A percentile compares a stretch with the other conserved stretches of the same genome.
These are phyloP conservation scores for Forsythia viridissima DNA, from an alignment of 257 asterid species.

Conservation along the genomic window DNA sequence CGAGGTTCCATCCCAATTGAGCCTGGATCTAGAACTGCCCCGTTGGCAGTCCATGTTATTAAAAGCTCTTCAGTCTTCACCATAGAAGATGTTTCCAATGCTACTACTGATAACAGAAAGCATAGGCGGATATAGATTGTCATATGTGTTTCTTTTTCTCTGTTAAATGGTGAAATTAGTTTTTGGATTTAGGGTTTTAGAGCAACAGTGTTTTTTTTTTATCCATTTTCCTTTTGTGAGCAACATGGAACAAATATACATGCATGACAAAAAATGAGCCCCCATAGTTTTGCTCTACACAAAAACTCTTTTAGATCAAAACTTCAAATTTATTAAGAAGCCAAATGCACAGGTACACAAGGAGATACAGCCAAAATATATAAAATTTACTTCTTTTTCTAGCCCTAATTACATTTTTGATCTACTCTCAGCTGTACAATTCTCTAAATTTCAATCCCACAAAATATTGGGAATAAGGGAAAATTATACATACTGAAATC, in stretches of 20 bases:
- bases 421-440: conserved; percentile 59
- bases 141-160: too few relatives aligned
- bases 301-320: background rate
- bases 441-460: conserved; percentile 42
- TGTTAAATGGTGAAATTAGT: too few relatives aligned
- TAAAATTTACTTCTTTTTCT: conserved; percentile 42
- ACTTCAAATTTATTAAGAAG: conserved; percentile 12
- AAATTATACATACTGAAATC: conserved; percentile 13
- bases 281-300: background rate
- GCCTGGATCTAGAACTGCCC: too few relatives aligned
- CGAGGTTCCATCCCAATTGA: too few relatives aligned
- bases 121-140: too few relatives aligned
- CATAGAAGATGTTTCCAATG: too few relatives aligned
- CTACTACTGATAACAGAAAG: too few relatives aligned
- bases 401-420: conserved; percentile 33
- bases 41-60: too few relatives aligned
- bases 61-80: too few relatives aligned
- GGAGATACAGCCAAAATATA: conserved; percentile 19
- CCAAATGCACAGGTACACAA: conserved; percentile 24
- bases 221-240: too few relatives aligned
- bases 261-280: background rate
- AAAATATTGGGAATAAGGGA: conserved; percentile 16
- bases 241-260: background rate
- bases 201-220: too few relatives aligned
- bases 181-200: too few relatives aligned